These are phyloP conservation scores for Sporormia fimetaria DNA, from an alignment of 495 filamentous ascomycete genomes.

Conservation along the genomic window DNA sequence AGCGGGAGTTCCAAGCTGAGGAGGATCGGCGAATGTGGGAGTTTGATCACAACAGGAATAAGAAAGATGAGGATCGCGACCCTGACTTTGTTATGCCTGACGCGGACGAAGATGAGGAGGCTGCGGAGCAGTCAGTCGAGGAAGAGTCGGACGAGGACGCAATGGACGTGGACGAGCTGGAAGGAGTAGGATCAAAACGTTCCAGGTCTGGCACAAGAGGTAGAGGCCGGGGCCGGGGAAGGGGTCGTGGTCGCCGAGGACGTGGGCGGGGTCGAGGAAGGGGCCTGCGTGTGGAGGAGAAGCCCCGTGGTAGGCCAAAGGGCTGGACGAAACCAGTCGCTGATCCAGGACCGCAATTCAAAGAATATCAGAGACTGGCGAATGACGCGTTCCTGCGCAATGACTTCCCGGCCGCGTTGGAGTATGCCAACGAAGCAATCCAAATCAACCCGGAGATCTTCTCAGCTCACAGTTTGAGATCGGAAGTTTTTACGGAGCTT, in stretches of 20 bases:
- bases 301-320: constrained; percentile 2
- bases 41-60: constrained; percentile 6
- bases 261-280: not conserved
- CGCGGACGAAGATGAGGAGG: constrained; percentile 7
- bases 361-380: constrained; percentile 56
- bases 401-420: constrained; percentile 52
- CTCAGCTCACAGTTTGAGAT: constrained; percentile 62
- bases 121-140: not conserved
- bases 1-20: constrained; percentile 3
- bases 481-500: constrained; percentile 57
- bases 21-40: constrained; percentile 8
- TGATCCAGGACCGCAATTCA: constrained; percentile 65
- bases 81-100: too few relatives aligned
- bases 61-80: constrained; percentile 7
- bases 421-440: constrained; percentile 55
- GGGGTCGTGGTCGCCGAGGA: not conserved
- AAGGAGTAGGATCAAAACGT: too few relatives aligned
- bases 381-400: constrained; percentile 52
- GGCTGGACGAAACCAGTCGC: constrained; percentile 47
- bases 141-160: constrained; percentile 12
- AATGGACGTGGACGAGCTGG: not conserved
- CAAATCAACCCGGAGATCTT: constrained; percentile 76
- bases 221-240: not conserved
- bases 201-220: too few relatives aligned
- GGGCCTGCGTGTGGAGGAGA: not conserved